These are phyloP conservation scores for Malbranchea cinnamomea DNA, from an alignment of 2,329 filamentous ascomycete species.

Conservation along the genomic window DNA sequence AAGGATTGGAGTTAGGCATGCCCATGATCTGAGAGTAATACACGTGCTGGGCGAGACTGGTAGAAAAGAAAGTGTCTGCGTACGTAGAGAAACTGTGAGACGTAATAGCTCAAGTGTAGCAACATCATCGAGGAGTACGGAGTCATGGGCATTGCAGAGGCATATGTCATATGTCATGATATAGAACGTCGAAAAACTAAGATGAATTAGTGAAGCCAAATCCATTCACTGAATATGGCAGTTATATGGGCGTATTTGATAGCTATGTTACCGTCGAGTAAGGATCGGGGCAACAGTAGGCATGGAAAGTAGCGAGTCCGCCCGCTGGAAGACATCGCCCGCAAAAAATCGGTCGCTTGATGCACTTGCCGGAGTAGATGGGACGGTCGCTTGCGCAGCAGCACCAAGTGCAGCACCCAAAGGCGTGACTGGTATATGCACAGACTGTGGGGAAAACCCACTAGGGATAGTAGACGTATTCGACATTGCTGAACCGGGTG, in stretches of 20 bases:
- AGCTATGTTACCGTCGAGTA: constrained; percentile 20
- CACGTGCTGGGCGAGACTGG: too few relatives aligned
- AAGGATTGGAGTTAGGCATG: too few relatives aligned
- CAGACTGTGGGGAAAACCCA: constrained; percentile 32
- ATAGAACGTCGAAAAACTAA: too few relatives aligned
- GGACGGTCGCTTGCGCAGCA: constrained; percentile 78
- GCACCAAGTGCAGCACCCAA: constrained; percentile 79
- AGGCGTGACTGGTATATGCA: constrained; percentile 65
- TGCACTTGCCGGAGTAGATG: constrained; percentile 40
- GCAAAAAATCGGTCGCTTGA: constrained; percentile 35
- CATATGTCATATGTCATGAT: too few relatives aligned
- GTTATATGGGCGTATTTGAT: constrained; percentile 2
- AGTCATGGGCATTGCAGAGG: too few relatives aligned
- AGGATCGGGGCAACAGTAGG: constrained; percentile 27
- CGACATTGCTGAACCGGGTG: constrained; percentile 14
- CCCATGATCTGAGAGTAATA: too few relatives aligned
- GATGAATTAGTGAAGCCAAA: too few relatives aligned
- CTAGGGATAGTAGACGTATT: constrained; percentile 8
- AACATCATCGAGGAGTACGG: too few relatives aligned
- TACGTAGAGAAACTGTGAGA: too few relatives aligned
- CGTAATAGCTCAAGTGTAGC: too few relatives aligned
- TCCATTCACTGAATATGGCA: not conserved
- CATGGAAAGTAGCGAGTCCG: constrained; percentile 33
- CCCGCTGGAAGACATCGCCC: constrained; percentile 34
- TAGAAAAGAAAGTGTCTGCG: too few relatives aligned